These are phyloP conservation scores for Capsicum rhomboideum DNA, from an alignment of 257 asterid genomes.

Conservation along the genomic window DNA sequence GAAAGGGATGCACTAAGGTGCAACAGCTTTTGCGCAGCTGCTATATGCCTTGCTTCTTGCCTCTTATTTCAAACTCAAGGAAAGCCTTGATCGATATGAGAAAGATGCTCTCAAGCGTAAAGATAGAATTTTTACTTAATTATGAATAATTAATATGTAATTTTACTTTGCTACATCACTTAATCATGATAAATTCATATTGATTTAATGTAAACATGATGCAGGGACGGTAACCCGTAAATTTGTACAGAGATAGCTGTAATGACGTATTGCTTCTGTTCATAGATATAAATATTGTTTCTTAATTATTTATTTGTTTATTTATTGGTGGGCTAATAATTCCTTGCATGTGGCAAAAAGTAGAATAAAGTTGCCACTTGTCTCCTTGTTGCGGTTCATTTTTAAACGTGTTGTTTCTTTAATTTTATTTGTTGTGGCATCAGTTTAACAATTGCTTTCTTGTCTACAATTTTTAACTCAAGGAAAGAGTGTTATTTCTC, in stretches of 20 bases:
- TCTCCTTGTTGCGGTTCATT: neutral
- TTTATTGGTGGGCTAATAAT: neutral
- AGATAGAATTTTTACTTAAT: no score
- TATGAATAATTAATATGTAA: no score
- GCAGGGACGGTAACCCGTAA: neutral
- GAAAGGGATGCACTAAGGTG: no score
- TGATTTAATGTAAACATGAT: neutral
- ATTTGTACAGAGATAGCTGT: neutral
- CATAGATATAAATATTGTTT: neutral
- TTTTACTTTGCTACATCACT: neutral
- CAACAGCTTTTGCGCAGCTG: no score
- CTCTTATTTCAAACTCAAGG: no score
- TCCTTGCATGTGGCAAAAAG: neutral
- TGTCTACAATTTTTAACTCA: neutral
- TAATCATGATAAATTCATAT: neutral
- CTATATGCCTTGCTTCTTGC: no score
- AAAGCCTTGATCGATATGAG: no score
- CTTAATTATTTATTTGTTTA: neutral
- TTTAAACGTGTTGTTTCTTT: neutral
- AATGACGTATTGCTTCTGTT: neutral
- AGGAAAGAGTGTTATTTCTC: no score
- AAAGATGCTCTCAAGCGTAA: no score
- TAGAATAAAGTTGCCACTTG: neutral
- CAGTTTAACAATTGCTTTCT: neutral
- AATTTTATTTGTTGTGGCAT: neutral